phyloP scores from a whole-genome alignment of 1,139 yeast species.

The Magnusiomyces starmeri region DNA sequence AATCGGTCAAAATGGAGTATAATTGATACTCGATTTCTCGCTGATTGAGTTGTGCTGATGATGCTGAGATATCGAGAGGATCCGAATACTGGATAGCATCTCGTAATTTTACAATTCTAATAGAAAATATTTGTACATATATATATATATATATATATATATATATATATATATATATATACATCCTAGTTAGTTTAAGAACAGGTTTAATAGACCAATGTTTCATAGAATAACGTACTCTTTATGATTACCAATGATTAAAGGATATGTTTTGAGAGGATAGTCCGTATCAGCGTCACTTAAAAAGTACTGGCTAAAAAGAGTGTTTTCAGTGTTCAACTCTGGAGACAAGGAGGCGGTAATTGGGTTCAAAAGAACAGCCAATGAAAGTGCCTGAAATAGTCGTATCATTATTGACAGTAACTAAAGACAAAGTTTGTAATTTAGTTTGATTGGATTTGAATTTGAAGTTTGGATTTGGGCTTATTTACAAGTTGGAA shows the following conservation, averaged over 20 bases:
- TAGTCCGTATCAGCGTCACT: neutral
- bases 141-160: neutral
- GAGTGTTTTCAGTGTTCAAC: neutral
- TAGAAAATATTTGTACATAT: neutral
- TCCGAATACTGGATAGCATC: slow-evolving; percentile 27
- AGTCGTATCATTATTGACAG: no score
- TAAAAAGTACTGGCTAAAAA: slow-evolving; percentile 5
- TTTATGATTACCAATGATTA: slow-evolving; percentile 22
- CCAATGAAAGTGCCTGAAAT: no score
- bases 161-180: neutral
- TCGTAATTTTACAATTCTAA: slow-evolving; percentile 25
- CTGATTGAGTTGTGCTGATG: slow-evolving; percentile 5
- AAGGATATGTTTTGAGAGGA: slow-evolving; percentile 20
- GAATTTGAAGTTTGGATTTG: no score
- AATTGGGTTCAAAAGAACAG: no score
- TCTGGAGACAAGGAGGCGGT: slow-evolving; percentile 3
- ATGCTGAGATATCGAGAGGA: slow-evolving; percentile 25
- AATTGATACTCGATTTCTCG: slow-evolving; percentile 36
- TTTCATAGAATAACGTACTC: no score
- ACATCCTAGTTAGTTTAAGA: neutral
- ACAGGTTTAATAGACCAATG: no score
- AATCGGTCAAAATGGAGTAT: slow-evolving; percentile 46
- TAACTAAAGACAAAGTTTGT: no score
- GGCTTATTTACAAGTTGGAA: no score
- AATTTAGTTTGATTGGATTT: no score